These are phyloP conservation scores for Thoreauomyces humboldtii DNA, from an alignment of 192 early-diverging fungal genomes.

Conservation along the genomic window DNA sequence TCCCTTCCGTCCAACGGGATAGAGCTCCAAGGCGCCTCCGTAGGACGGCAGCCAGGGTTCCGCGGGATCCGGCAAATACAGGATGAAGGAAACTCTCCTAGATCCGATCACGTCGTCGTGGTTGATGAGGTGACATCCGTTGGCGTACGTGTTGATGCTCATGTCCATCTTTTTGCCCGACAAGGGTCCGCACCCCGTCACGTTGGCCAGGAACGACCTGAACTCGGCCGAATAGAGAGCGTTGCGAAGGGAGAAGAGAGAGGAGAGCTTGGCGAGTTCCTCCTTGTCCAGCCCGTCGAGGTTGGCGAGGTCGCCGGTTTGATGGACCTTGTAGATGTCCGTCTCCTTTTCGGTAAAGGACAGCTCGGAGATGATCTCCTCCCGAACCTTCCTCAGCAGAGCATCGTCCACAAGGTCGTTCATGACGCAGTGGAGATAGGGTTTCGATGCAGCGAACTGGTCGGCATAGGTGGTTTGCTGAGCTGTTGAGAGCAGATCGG, in stretches of 20 bases:
- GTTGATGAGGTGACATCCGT: conserved; percentile 71
- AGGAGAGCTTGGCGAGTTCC: conserved; percentile 56
- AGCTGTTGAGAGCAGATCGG: background rate
- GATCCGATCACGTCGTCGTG: conserved; percentile 84
- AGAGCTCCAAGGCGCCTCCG: conserved; percentile 77
- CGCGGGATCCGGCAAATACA: conserved; percentile 74
- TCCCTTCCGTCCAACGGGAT: conserved; percentile 58
- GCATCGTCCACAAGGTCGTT: conserved; percentile 56
- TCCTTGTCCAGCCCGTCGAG: conserved; percentile 65
- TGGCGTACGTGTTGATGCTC: conserved; percentile 69
- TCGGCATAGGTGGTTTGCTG: background rate
- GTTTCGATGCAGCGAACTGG: conserved; percentile 31
- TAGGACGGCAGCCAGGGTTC: conserved; percentile 56
- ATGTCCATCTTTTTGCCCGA: conserved; percentile 68
- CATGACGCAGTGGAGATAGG: conserved; percentile 68
- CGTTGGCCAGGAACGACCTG: conserved; percentile 58
- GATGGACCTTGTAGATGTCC: conserved; percentile 78
- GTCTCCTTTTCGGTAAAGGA: conserved; percentile 82
- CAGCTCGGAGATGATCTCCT: conserved; percentile 60
- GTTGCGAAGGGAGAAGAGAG: conserved; percentile 63
- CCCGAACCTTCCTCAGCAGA: conserved; percentile 60
- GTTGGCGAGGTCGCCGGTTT: conserved; percentile 81
- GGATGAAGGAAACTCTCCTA: conserved; percentile 71
- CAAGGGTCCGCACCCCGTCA: conserved; percentile 70
- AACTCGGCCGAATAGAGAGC: conserved; percentile 74